Base-by-base conservation (phyloP, 495 filamentous ascomycete genomes). In the Penicillium simplicissimum region DNA sequence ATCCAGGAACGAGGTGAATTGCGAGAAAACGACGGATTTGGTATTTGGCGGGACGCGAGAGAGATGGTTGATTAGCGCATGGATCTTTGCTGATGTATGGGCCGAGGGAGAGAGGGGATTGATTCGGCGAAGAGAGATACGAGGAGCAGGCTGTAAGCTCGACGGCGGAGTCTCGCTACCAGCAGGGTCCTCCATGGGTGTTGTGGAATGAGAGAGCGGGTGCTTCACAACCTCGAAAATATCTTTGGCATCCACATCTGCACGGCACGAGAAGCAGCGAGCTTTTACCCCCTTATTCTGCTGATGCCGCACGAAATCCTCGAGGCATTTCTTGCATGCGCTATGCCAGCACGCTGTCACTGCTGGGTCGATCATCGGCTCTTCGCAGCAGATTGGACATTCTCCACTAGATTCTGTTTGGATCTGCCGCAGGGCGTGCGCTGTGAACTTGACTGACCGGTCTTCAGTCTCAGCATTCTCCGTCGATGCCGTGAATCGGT, bases 321-420 rank as follows among this genome's bases (percentile, higher is more conserved):
- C 75, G 25, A 96, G 81, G 67, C 95, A 98, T 48, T 91, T 87
- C 74, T 95, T 96, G 81, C 95, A 98, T 3, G 95, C 93, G 23
- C 90, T 92, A 73, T 98, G 95, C 90, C 94, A 98, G 75, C 95
- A 98, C 0, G 92, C 90, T 0, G 95, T 96, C 1, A 98, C 94
- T 1, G 91, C 88, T 59, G 96, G 93, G 47, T 97, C 89, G 47
- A 89, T 84, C 91, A 97, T 96, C 7, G 92, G 92, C 71, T 97
- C 95, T 70, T 97, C 93, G 8, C 90, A 84, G 75, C 95, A 98
- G 60, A 98, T 91, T 8, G 95, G 93, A 68, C 95, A 98, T 75
- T 98, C 95, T 54, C 89, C 89, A 47, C 87, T 85, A 19, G 87
- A 88, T 64, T 97, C 93, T 34, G 90, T 91, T 59, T 93, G 89